These are phyloP conservation scores for Sherardia arvensis DNA, from an alignment of 257 asterid genomes.

Conservation along the genomic window DNA sequence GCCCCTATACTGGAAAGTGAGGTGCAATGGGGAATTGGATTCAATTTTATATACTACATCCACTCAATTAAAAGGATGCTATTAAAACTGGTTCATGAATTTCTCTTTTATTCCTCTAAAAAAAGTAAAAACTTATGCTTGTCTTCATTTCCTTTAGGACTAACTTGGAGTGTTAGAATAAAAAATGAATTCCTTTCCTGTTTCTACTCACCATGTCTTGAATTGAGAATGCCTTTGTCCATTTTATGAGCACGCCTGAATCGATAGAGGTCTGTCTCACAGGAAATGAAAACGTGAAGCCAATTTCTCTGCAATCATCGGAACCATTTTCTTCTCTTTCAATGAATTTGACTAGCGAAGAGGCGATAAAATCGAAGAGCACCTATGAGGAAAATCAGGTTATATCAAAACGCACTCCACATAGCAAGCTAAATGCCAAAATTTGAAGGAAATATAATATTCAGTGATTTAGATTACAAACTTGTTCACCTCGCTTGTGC, in stretches of 20 bases:
- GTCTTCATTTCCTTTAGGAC: background rate
- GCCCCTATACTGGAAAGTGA: background rate
- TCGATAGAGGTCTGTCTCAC: slow-evolving; percentile 58
- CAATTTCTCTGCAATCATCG: slow-evolving; percentile 44
- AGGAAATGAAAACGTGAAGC: slow-evolving; percentile 89
- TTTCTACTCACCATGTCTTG: slow-evolving; percentile 53
- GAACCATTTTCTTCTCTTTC: slow-evolving; percentile 39
- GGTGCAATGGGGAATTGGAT: background rate
- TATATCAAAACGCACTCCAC: background rate
- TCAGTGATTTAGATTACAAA: slow-evolving; percentile 4
- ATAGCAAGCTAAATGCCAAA: background rate
- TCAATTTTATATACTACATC: background rate
- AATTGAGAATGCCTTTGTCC: slow-evolving; percentile 78
- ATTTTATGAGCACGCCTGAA: slow-evolving; percentile 64
- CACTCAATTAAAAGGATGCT: background rate
- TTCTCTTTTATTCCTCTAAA: background rate
- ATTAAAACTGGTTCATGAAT: background rate
- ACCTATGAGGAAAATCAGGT: slow-evolving; percentile 34
- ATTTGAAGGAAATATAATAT: background rate
- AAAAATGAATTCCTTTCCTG: background rate
- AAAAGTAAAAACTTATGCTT: background rate
- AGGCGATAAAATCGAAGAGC: slow-evolving; percentile 72
- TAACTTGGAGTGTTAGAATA: background rate
- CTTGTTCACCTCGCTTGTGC: slow-evolving; percentile 49
- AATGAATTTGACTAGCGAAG: slow-evolving; percentile 45